Evolutionary conservation across 108 stramenopile genomes (phyloP), one percentile per base, ranked within the genome.

Genomic region (Asterionellopsis glacialis): DNA sequence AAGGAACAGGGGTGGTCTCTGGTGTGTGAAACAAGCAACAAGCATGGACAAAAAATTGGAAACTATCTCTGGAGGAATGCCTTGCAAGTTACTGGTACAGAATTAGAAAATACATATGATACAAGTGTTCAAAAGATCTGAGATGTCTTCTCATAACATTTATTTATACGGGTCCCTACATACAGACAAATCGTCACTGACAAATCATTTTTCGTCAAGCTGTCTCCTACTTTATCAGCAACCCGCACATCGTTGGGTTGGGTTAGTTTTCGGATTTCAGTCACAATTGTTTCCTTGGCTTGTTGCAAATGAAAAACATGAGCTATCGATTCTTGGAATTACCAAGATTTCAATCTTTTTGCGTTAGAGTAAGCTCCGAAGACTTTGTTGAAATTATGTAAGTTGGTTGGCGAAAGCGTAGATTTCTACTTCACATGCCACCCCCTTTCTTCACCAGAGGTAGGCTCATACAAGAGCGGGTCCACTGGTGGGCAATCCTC

Each of bases 401-500:
- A 50, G 0, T 33, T 40, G 63, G 56, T 49, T 38, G 74, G 67
- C 26, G 74, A 53, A 73, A 77, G 10, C 70, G 73, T 15, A 77
- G 44, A 33, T 33, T 7, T 33, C 33, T 33, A 33, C 7, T 33
- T 11, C 59, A 16, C 52, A 57, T 74, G 65, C 40, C 47, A 67
- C 23, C 58, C n/a, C 57, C 21, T 26, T 16, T 43, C 57, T 16
- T 19, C 28, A 45, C 16, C 42, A 88, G 70, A 7, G 7, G 33
- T 33, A 33, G 33, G 33, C 7, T 5, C 33, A 64, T 85, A 87
- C 23, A 84, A 62, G 49, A 92, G 33, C 9, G 91, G 87, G 52
- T 85, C 85, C 1, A 85, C 83, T 9, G 91, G 87, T 13, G 91
- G 87, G 48, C 85, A 83, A 3, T 83, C 87, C 18, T 82, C 72